Evolutionary conservation across 371 early-diverging fungal species (phyloP), one percentile per base, ranked within the genome.

Genomic region (Phascolomyces articulosus): DNA sequence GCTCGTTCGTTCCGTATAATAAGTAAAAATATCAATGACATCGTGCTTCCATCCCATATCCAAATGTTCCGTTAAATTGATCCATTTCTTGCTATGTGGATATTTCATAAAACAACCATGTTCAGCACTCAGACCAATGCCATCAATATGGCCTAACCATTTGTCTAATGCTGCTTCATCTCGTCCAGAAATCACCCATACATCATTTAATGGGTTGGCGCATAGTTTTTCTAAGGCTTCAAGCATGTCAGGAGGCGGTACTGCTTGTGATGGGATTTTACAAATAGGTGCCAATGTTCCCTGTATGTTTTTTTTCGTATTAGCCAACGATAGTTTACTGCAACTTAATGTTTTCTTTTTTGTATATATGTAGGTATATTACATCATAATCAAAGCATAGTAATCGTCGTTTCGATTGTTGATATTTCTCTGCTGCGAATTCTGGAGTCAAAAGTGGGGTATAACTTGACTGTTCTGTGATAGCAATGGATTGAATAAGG

Each of bases 151-250:
- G 11, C 97, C 96, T 47, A 98, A 77, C 90, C 95, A 95, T 18
- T 87, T 77, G 18, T 94, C 92, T 29, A 98, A 71, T 40, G 91
- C 86, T 38, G 83, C 81, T 67, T 93, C 89, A 64, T 97, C 97
- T 40, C 98, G 87, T 1, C 98, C 98, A 38, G 95, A 94, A 27
- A 98, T 94, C 4, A 98, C 85, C 85, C 93, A 96, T n/a, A 97
- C 93, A 38, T 89, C 78, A 79, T 97, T 98, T 10, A 77, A 70
- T 24, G 93, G 91, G 69, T 96, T 93, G 13, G 77, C 74, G 15
- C 90, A 81, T 3, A 97, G 79, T 16, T 67, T 61, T n/a, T 72
- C 55, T 44, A 97, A 72, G 4, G 91, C 85, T 34, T 79, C 67
- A 4, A 93, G 69, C 87, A 90, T 90, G 20, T 85, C 79, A 31